Evolutionary conservation across 352 stramenopile species (phyloP), one percentile per base, ranked within the genome.

Genomic region (Phytophthora cactorum): DNA sequence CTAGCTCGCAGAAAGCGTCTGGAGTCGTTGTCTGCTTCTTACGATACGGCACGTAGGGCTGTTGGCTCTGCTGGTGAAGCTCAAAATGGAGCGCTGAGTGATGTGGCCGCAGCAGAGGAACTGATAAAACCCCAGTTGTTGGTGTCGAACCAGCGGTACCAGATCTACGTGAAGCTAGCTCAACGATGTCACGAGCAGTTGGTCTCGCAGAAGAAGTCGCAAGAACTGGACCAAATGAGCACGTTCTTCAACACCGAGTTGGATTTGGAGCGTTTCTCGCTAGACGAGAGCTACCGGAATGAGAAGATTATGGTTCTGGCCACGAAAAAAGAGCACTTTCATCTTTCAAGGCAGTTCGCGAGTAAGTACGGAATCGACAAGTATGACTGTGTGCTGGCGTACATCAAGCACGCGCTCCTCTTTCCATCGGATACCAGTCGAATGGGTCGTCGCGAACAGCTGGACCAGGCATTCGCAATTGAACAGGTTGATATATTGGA

Each of bases 281-380:
- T 53, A 8, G 81, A 93, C 49, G 32, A 70, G 11, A 63, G 59
- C 25, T 93, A 93, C 47, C 82, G 84, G 2, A 66, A 74, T 3
- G 53, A 68, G 9, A 81, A 68, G 47, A 84, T 93, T 28, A 50
- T 84, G 32, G 7, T 63, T n/a, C 68, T 93, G 34, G 79, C 86
- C 12, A 84, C 70, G 6, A 82, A 66, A 34, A 83, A 83, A 54
- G 77, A 89, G 29, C 62, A 83, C 11, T 77, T 89, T 10, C 55
- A 71, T 4, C 47, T 77, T 0, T 82, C 83, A 3, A 77, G 57
- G 25, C 78, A 91, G 52, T 85, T 92, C 60, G 86, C 86, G 7
- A 61, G 8, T 25, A 94, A 94, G 68, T 92, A 92, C 44, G 77
- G 63, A 3, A 65, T 92, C 6, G 82, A 94, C 39, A 77, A 82